Evolutionary conservation across 257 asterid species (phyloP).

Genomic region (Avicennia marina): DNA sequence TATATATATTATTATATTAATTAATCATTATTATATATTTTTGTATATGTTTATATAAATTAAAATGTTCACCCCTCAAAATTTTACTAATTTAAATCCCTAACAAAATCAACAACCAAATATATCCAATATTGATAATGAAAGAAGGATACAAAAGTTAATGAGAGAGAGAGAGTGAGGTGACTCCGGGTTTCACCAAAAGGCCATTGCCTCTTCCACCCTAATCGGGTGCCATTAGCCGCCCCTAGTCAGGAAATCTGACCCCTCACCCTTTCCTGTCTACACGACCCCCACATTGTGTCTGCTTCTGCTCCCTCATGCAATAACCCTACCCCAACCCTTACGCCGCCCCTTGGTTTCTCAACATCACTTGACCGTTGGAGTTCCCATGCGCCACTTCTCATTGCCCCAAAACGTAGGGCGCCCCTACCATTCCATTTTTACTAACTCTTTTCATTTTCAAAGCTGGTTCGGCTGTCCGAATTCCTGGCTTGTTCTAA

Average conservation of each 20-base stretch:
- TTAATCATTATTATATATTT: too few species aligned
- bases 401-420: neutral
- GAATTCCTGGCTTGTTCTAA: too few species aligned
- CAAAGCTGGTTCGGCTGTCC: too few species aligned
- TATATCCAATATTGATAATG: too few species aligned
- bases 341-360: constrained; percentile 19
- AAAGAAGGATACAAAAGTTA: neutral
- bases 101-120: too few species aligned
- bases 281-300: neutral
- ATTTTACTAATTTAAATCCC: too few species aligned
- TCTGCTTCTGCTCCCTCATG: neutral
- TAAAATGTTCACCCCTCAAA: too few species aligned
- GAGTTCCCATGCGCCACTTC: constrained; percentile 36
- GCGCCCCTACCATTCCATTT: constrained; percentile 1
- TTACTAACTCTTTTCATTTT: neutral
- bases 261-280: constrained; percentile 36
- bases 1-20: too few species aligned
- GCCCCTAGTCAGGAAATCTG: constrained; percentile 42
- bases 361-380: constrained; percentile 25
- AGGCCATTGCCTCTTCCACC: constrained; percentile 35
- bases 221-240: constrained; percentile 39
- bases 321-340: neutral
- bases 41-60: too few species aligned
- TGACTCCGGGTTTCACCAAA: constrained; percentile 48
- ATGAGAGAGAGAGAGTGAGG: constrained; percentile 7